Base-by-base conservation (phyloP, 2,329 filamentous ascomycete species). In the Rhynchosporium graminicola region DNA sequence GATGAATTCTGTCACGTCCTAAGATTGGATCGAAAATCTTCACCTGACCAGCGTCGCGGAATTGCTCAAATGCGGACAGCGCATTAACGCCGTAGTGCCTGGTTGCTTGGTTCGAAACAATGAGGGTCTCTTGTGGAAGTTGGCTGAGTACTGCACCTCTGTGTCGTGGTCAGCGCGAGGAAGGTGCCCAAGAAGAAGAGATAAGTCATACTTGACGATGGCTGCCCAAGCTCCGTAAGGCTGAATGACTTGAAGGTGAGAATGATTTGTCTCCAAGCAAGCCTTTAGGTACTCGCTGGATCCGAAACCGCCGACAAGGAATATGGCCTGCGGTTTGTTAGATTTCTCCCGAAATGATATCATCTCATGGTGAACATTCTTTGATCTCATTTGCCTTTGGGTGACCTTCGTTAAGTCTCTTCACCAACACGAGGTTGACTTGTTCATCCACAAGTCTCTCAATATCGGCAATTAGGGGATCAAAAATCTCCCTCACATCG, bases 401-500 rank as follows among this genome's bases (percentile, higher is more conserved):
- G 73, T 83, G 75, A 68, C 78, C 67, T 69, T 79, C 62, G 8
- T 10, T 13, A 3, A 60, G 10, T 45, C 64, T 40, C 29, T 65
- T 68, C 2, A 76, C 76, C 1, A 74, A 77, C 51, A 81, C 77
- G 6, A 79, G 67, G 31, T 76, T 71, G 63, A 80, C 76, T 42
- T 81, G 77, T 59, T 78, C 74, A 13, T 76, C 65, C 1, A 82
- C 73, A 8, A 80, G 40, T 70, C 73, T 42, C 76, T 74, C 10
- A 80, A 68, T 54, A 78, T 78, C 0, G 71, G 70, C 0, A 74
- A 77, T 57, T 73, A 78, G 28, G 79, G 78, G 77, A 47, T 70
- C 3, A 72, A 69, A 63, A 73, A 78, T 28, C 86, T 90, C 60
- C 82, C 82, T 61, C 83, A 85, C 61, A 85, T 83, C 65, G 83